Evolutionary conservation across 306 rosid species (phyloP), one percentile per base, ranked within the genome.

Genomic region (Cicer arietinum): DNA sequence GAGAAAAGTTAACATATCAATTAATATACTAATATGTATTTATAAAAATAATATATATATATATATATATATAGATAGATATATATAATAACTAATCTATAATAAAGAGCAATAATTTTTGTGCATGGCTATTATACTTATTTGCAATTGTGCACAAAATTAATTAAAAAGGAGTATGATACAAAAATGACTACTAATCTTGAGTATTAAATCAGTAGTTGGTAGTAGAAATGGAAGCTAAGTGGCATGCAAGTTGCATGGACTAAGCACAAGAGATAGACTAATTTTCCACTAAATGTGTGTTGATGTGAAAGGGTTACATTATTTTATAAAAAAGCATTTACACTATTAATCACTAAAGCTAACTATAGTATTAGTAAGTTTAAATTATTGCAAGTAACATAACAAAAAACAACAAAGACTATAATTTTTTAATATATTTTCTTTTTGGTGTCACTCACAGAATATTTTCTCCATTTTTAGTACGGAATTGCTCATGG

Each of bases 201-300:
- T 42, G 9, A 56, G 22, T 16, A 25, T 68, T 10, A 46, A 40
- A 74, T 16, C 9, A 60, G 22, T 8, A 14, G 1, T 64, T 9
- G 40, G 11, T 41, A 41, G 46, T 41, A 41, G 46, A 10, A 61
- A 66, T 76, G 67, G 74, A 66, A 43, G 67, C 20, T 66, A 43
- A 10, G 66, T 76, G 66, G 73, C 18, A 53, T 66, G 73, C 67
- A 67, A 53, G 39, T 75, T 65, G 73, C 73, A 64, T 64, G 73
- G 39, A 63, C 9, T 35, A 39, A 64, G 18, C 72, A 64, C 41
- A 51, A 20, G 57, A n/a, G 47, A 12, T 41, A 39, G 16, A 18
- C 14, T 50, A 39, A 64, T 51, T 50, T 50, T 39, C 6, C 51
- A 51, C 57, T 52, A 51, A 42, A 54, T 52, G 40, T 77, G 10